phyloP scores from a whole-genome alignment of 306 rosid genomes.

The Rubus idaeus region DNA sequence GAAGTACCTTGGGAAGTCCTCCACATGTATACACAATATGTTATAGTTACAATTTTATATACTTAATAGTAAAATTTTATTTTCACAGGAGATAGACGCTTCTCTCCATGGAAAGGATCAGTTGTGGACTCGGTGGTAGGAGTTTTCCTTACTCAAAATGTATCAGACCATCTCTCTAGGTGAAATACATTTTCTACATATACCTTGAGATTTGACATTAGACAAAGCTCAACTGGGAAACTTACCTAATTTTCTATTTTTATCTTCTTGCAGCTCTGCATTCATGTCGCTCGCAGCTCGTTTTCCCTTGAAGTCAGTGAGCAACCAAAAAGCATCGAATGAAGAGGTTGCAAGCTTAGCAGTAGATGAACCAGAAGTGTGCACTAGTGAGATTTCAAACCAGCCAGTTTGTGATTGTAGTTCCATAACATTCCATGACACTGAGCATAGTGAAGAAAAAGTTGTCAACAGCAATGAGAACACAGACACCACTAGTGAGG shows the following conservation, averaged over 20 bases:
- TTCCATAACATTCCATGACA: conserved; percentile 30
- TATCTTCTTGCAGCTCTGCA: conserved; percentile 77
- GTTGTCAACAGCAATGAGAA: conserved; percentile 29
- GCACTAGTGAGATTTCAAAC: conserved; percentile 37
- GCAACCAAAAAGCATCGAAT: conserved; percentile 27
- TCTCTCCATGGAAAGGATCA: conserved; percentile 97
- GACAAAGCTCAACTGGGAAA: not conserved
- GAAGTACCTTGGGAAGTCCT: not conserved
- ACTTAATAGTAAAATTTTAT: conserved; percentile 21
- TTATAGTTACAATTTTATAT: conserved; percentile 3
- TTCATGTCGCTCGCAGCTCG: conserved; percentile 93
- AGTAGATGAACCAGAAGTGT: conserved; percentile 43
- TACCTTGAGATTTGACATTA: conserved; percentile 11
- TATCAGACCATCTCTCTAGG: conserved; percentile 98
- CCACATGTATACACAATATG: not conserved
- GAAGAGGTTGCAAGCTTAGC: conserved; percentile 25
- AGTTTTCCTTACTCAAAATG: conserved; percentile 98
- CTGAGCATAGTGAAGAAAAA: conserved; percentile 31
- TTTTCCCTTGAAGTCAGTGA: conserved; percentile 51
- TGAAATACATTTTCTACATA: conserved; percentile 24
- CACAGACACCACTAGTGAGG: conserved; percentile 31
- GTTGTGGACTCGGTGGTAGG: conserved; percentile 97
- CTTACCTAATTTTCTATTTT: conserved; percentile 16
- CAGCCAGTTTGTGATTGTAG: conserved; percentile 30
- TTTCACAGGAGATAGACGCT: conserved; percentile 92